Evolutionary conservation across 495 filamentous ascomycete species (phyloP).

Genomic region (Podospora pseudocomata): DNA sequence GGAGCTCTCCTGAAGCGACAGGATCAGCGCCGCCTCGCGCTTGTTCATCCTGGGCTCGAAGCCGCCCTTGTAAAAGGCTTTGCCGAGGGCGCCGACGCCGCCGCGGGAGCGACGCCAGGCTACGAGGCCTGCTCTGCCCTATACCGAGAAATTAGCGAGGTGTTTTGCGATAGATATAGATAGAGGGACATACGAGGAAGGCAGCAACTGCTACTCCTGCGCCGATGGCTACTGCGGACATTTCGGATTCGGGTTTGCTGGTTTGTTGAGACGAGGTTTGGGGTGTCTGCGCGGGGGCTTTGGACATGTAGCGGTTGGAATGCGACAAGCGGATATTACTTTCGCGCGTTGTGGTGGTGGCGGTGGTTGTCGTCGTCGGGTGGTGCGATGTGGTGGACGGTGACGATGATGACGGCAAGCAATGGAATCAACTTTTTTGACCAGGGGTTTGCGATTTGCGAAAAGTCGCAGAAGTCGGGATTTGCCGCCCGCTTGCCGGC

Average conservation of each 20-base stretch:
- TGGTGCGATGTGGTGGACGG: not conserved
- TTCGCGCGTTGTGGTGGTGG: not conserved
- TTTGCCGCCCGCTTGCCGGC: not conserved
- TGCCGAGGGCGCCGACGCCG: constrained; percentile 72
- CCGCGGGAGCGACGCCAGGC: constrained; percentile 80
- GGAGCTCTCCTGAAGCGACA: constrained; percentile 84
- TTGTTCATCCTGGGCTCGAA: constrained; percentile 93
- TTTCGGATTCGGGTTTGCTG: constrained; percentile 32
- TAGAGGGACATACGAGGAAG: constrained; percentile 59
- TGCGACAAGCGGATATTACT: not conserved
- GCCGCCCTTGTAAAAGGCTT: constrained; percentile 93
- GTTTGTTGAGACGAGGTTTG: not conserved
- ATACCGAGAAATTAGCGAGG: not conserved
- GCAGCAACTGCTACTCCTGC: constrained; percentile 71
- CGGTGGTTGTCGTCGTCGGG: not conserved
- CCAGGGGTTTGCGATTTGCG: not conserved
- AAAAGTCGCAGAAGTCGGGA: not conserved
- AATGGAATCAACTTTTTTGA: constrained; percentile 6
- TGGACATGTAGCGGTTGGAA: constrained; percentile 10
- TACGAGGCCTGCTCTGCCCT: constrained; percentile 90
- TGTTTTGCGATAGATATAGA: constrained; percentile 6
- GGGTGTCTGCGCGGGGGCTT: constrained; percentile 10
- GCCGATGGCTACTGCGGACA: constrained; percentile 76
- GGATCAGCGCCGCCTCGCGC: constrained; percentile 84
- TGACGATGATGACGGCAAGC: not conserved